Base-by-base conservation (phyloP, 257 asterid species). In the Solanum lycopersicoides region DNA sequence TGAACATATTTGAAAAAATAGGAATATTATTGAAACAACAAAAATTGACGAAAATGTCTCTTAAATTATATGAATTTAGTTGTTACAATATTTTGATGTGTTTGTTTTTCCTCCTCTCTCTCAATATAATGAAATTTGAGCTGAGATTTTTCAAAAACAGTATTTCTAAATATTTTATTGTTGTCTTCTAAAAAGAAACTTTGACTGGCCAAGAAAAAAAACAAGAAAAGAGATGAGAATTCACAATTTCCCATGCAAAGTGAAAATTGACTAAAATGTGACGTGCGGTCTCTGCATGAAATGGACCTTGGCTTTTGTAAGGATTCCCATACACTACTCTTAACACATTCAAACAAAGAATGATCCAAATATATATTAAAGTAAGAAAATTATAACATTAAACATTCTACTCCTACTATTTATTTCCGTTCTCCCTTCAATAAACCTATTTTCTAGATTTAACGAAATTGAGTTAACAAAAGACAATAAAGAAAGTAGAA, bases 221-320 rank as follows among this genome's bases (percentile, higher is more conserved):
- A 44, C 41, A 2, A 79, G 1, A 79, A 12, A 15, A 9, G 14
- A 80, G 28, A 30, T 15, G 44, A 47, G 44, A 80, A 80, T 47
- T 80, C 85, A 80, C 85, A 80, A 80, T 30, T 80, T 80, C 85
- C 85, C 44, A 80, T 80, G 85, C 85, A 47, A 45, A 80, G 44
- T 10, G 30, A 47, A 80, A 80, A 9, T 80, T 47, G 68, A 28
- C 84, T 47, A 80, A 39, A 47, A 47, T 47, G 84, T 79, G 66
- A 80, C 84, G 84, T 47, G 16, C 6, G 66, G 66, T 80, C 68
- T 80, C 44, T 45, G 68, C 84, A 45, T 28, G 66, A 80, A 47
- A 45, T 80, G 42, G 66, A 28, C 42, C 28, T 25, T 80, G 42
- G 44, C 85, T 47, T 80, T 80, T 80, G 68, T 10, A 80, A 80